Base-by-base conservation (phyloP, 2,329 filamentous ascomycete species). In the Fusarium sp. region DNA sequence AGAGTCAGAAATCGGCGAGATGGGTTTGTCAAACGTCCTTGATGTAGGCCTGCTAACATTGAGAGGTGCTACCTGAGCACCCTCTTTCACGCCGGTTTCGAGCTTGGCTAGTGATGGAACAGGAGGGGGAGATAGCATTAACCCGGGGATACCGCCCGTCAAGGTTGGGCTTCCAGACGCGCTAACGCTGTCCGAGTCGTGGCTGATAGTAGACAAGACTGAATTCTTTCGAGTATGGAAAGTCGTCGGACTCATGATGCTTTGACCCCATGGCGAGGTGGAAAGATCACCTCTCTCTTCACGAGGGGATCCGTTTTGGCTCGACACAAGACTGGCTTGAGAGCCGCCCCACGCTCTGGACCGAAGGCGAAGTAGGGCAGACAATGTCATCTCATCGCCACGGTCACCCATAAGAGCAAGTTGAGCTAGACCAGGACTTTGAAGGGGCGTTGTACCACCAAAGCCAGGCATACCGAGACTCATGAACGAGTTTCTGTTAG, bases 401-500 rank as follows among this genome's bases (percentile, higher is more conserved):
- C 76, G 80, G 12, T 85, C 88, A 4, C 83, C 83, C 85, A 81
- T 85, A 83, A 84, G 86, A 2, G 92, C 91, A 23, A 97, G 81
- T 75, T 97, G 91, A 1, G 91, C 91, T 23, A 97, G 82, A 0
- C 91, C 91, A 1, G 93, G 91, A 68, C 90, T 93, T 30, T 89
- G 83, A 4, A 93, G 73, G 1, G 79, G 78, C 39, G 81, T 86
- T 11, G 74, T 76, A 57, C 83, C 87, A 14, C 74, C 73, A 28
- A 78, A 73, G 5, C 75, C 70, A 12, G 78, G 76, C 60, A 81
- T 78, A 26, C 78, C 80, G 63, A 95, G 81, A 59, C 91, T 93
- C 81, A 96, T 92, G 59, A 97, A 88, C 1, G 92, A 96, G 76
- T 97, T 98, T 43, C 96, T 89, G 60, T 96, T 97, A 40, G 93